Evolutionary conservation across 164 flowering plant species (phyloP), one percentile per base, ranked within the genome.

Genomic region (Houttuynia cordata): DNA sequence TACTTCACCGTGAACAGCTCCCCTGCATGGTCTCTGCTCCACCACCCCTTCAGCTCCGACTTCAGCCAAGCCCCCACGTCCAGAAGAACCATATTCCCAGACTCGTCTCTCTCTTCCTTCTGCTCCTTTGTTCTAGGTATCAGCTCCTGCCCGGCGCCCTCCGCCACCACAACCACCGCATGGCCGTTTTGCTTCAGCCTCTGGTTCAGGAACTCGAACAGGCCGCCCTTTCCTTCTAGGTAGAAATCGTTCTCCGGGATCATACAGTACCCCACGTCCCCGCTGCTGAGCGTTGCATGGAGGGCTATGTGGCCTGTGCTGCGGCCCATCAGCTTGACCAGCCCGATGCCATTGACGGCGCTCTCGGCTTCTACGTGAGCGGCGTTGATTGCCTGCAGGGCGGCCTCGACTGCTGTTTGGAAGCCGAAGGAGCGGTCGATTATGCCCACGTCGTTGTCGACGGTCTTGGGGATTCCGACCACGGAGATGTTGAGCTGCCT

Each of bases 31-130:
- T 79, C 87, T 70, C 85, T 75, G 0, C 24, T 68, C 97, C 97
- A 90, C 97, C 95, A 87, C 0, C 53, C 62, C 67, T 77, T 82
- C 42, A 90, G 73, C 71, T 84, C 95, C 13, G 95, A 75, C 66
- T 87, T 90, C 76, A 90, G 60, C 96, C 96, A 91, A 3, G 50
- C 67, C 8, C 97, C 97, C n/a, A 86, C 88, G 59, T 91, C 97
- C 59, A 86, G 62, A 71, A 91, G 78, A 8, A 81, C 88, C 0
- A 69, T 77, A 69, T 88, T 87, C 0, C 97, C 93, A 0, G 97
- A 91, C 63, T 83, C 96, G 61, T 91, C 96, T 56, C 61, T 74
- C 67, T 87, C 80, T 67, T 78, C 69, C 24, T 75, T 77, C 68
- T 81, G 80, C 1, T 75, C 69, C 1, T 74, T 81, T 9, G 45